These are phyloP conservation scores for Anacardium occidentale DNA, from an alignment of 345 rosid species.

Conservation along the genomic window DNA sequence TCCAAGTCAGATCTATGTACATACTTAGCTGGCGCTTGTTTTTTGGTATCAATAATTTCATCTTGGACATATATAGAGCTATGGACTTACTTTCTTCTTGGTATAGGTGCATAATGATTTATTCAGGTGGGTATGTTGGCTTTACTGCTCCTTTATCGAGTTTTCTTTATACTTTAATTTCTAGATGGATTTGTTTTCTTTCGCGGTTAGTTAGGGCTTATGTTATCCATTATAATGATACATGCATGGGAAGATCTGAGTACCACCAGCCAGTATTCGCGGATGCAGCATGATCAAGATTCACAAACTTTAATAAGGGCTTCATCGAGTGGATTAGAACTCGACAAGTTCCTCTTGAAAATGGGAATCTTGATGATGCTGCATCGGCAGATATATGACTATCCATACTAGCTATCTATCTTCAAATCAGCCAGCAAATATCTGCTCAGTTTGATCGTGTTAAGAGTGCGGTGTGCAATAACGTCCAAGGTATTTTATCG, in stretches of 20 bases:
- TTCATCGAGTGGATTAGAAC: neutral
- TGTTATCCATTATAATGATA: neutral
- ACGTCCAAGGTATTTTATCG: neutral
- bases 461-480: neutral
- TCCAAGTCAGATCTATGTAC: neutral
- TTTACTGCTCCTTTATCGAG: neutral
- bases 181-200: neutral
- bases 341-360: constrained; percentile 13
- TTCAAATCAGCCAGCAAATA: neutral
- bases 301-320: constrained; percentile 34
- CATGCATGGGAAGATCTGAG: constrained; percentile 24
- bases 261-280: constrained; percentile 34
- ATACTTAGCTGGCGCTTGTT: neutral
- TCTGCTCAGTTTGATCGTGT: neutral
- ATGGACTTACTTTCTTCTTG: neutral
- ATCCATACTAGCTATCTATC: neutral
- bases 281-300: constrained; percentile 51
- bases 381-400: constrained; percentile 51
- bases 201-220: neutral
- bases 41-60: neutral
- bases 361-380: constrained; percentile 72
- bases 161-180: constrained; percentile 9
- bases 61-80: neutral
- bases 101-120: constrained; percentile 19
- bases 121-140: constrained; percentile 17